Evolutionary conservation across 169 alveolate species (phyloP), one percentile per base, ranked within the genome.

Genomic region (Eimeria necatrix): DNA sequence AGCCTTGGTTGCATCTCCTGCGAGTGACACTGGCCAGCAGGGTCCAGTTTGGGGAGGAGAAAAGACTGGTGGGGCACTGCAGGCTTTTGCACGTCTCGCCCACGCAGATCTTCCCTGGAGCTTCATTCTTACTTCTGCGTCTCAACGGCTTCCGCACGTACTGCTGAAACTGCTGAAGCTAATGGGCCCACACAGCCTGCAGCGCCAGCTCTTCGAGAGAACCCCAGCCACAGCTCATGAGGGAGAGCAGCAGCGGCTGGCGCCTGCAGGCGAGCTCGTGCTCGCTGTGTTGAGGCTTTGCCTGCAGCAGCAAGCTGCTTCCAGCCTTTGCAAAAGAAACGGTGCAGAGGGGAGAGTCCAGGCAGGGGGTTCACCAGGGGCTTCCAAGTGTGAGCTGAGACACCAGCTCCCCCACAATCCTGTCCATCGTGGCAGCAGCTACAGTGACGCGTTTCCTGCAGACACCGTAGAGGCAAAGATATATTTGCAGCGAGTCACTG

Each of bases 131-230:
- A 6, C 24, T 20, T 78, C 88, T 24, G 24, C 48, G 20, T 78
- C 88, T 4, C 9, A n/a, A 64, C 88, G 88, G 9, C 88, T 78
- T 48, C 61, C 49, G 10, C n/a, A 48, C 22, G 70, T 51, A 46
- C 88, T 78, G 88, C 88, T 22, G 88, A 60, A 78, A 70, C 71
- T 78, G 88, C 88, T 78, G 68, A 26, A 32, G 88, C 88, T 51
- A 0, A 4, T 78, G 10, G 18, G 18, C 6, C 68, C 88, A 53
- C 16, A 78, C 71, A 51, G 24, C 52, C 88, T 78, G 48, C 68
- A 51, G 71, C 61, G 24, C 49, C 70, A 24, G 49, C 88, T 78
- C 68, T 48, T 78, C 49, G 8, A 5, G 49, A 32, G 20, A 46
- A 7, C 51, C 18, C 46, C 68, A 22, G 71, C 53, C 88, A 48